Evolutionary conservation across 805 yeast genomes (phyloP), one percentile per base, ranked within the genome.

Genomic region (Ogataea glucozyma): DNA sequence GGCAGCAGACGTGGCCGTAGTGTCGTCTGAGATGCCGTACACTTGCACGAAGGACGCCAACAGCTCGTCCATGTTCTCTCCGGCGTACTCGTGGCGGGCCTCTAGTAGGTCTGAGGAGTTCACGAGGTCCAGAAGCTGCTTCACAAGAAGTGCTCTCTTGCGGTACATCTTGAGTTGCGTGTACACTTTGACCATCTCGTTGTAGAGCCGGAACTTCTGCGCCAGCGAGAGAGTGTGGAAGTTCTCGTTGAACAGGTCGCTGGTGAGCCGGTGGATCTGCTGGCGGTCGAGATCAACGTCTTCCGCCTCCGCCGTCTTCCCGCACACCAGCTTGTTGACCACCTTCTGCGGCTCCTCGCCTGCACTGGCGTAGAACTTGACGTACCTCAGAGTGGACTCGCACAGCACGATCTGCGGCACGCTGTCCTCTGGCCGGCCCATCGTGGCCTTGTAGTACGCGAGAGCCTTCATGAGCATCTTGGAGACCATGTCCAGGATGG

Each of bases 371-470:
- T 85, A 74, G 40, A 86, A 73, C 42, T 79, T 79, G 17, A 82
- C 65, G 39, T 73, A 76, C 46, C 97, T 71, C 23, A 89, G 51
- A 2, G 85, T 68, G 2, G 83, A 72, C 50, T 88, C 96, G 31
- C 85, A 79, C 49, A 80, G 85, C 0, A 89, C 89, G 1, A 84
- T 63, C 46, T 83, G 91, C 0, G 98, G 97, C 0, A 84, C 90
- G 50, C 77, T 78, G 50, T 91, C 96, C 43, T 81, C 88, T 7
- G 74, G 71, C 43, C 76, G 81, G 29, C 69, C 60, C 4, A 78
- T 68, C 27, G 91, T 81, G 29, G 66, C 52, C 43, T 70, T 73
- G 59, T 74, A 83, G 53, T 57, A 78, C 35, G 53, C 67, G 6
- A 75, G 43, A 4, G 68, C 59, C 43, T 69, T 72, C 10, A 57